These are phyloP conservation scores for Sporothrix inflata DNA, from an alignment of 2,329 filamentous ascomycete genomes.

Conservation along the genomic window DNA sequence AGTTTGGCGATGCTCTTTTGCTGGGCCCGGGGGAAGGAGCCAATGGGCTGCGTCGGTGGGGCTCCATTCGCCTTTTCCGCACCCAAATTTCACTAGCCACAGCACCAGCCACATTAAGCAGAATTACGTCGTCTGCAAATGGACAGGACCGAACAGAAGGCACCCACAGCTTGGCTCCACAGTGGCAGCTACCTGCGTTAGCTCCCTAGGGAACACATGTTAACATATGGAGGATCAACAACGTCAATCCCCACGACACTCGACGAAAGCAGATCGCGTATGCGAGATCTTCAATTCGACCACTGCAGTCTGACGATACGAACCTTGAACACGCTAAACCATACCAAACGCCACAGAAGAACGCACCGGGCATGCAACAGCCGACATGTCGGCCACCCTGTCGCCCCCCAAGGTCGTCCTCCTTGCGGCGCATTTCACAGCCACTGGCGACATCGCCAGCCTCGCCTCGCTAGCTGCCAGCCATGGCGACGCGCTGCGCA, in stretches of 20 bases:
- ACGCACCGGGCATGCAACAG: conserved; percentile 13
- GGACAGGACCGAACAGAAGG: conserved; percentile 24
- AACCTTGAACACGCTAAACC: neutral
- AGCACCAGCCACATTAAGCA: conserved; percentile 34
- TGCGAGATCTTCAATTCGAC: neutral
- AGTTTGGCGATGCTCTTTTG: conserved; percentile 24
- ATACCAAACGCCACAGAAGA: neutral
- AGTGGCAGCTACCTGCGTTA: conserved; percentile 23
- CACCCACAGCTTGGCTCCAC: conserved; percentile 7
- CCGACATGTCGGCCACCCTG: conserved; percentile 45
- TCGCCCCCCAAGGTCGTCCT: conserved; percentile 71
- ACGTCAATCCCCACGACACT: conserved; percentile 18
- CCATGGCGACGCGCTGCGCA: conserved; percentile 61
- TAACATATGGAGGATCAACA: neutral
- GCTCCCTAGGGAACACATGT: conserved; percentile 27
- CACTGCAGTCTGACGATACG: neutral
- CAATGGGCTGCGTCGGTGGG: conserved; percentile 23
- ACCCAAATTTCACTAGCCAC: conserved; percentile 26
- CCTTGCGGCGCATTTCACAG: conserved; percentile 71
- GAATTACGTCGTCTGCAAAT: conserved; percentile 34
- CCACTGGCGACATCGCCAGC: conserved; percentile 65
- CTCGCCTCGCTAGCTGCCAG: conserved; percentile 63
- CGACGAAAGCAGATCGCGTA: neutral
- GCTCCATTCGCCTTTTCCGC: neutral
- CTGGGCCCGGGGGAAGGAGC: neutral